Evolutionary conservation across 1,139 yeast genomes (phyloP).

Genomic region (Suzukiozyma palmioleophila): DNA sequence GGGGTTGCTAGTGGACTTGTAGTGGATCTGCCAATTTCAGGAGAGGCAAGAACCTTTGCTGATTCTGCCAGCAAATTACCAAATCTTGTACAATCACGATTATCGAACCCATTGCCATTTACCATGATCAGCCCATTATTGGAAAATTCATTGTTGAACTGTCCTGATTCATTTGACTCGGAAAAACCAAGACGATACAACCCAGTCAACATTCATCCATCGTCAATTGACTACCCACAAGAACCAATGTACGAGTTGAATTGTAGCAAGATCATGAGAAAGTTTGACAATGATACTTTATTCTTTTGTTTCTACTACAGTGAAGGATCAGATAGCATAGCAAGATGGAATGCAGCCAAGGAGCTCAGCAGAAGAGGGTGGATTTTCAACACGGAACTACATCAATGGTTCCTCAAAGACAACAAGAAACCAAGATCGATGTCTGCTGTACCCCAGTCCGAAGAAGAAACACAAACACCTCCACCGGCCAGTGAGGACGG

Average conservation of each 20-base stretch:
- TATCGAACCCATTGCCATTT: conserved; percentile 51
- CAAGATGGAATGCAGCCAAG: conserved; percentile 72
- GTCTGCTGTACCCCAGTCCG: conserved; percentile 27
- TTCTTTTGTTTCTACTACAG: conserved; percentile 88
- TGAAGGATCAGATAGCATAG: conserved; percentile 40
- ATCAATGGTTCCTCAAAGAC: conserved; percentile 78
- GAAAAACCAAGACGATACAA: conserved; percentile 80
- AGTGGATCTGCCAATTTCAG: background rate
- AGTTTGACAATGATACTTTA: conserved; percentile 81
- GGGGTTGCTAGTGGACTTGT: background rate
- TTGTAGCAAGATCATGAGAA: conserved; percentile 52
- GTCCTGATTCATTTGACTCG: conserved; percentile 92
- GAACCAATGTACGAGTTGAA: conserved; percentile 69
- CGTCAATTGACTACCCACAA: conserved; percentile 87
- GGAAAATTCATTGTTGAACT: conserved; percentile 75
- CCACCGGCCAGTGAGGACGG: conserved; percentile 5
- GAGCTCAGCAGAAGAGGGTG: conserved; percentile 83
- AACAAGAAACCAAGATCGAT: conserved; percentile 45
- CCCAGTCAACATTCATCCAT: conserved; percentile 84
- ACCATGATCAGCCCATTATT: conserved; percentile 53
- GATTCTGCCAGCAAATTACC: conserved; percentile 5
- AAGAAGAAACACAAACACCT: conserved; percentile 22
- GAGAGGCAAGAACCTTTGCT: background rate
- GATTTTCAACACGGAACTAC: conserved; percentile 72
- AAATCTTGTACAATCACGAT: conserved; percentile 30